Evolutionary conservation across 805 yeast genomes (phyloP).

Genomic region (Saccharomyces mikatae): DNA sequence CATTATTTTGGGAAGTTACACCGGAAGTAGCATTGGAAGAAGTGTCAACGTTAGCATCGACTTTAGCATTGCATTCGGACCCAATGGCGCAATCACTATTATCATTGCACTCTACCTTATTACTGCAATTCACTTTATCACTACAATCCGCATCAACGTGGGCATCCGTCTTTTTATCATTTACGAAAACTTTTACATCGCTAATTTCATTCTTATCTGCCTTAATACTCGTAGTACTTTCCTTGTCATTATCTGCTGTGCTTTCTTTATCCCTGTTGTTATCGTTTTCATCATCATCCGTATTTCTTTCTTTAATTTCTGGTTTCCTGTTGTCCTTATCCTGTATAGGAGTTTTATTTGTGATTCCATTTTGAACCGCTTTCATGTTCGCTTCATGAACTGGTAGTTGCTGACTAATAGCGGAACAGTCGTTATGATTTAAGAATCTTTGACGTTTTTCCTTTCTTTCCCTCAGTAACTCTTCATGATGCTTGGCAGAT

Average conservation of each 20-base stretch:
- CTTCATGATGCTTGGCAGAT: conserved; percentile 65
- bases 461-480: conserved; percentile 43
- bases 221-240: neutral
- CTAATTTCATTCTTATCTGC: neutral
- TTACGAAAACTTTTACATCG: neutral
- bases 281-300: conserved; percentile 1
- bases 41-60: neutral
- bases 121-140: neutral
- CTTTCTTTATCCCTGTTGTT: conserved; percentile 2
- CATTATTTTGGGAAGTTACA: conserved; percentile 3
- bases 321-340: neutral
- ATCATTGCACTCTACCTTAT: neutral
- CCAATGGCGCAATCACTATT: neutral
- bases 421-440: conserved; percentile 5
- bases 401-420: neutral
- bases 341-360: neutral
- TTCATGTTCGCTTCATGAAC: neutral
- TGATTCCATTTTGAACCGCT: neutral
- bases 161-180: conserved; percentile 1
- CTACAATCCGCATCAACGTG: neutral
- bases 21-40: neutral
- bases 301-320: neutral
- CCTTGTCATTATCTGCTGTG: neutral
- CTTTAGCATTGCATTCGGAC: neutral
- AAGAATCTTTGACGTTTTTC: conserved; percentile 14